Evolutionary conservation across 306 rosid genomes (phyloP), one percentile per base, ranked within the genome.

Genomic region (Ormosia semicastrata): DNA sequence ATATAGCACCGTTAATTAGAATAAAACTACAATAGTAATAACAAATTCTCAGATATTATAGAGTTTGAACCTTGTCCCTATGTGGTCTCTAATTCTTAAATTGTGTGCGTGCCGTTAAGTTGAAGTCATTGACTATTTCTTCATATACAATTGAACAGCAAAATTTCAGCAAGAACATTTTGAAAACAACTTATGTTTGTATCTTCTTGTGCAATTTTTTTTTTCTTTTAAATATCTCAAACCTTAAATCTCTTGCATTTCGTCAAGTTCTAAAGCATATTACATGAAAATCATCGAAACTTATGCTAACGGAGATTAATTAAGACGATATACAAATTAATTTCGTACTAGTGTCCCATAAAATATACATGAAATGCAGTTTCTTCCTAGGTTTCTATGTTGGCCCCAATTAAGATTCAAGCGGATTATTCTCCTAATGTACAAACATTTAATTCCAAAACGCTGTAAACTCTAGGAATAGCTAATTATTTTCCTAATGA

Each of bases 371-470:
- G 10, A 70, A 72, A 79, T 65, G 57, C 17, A 53, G 30, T 67
- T 83, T 67, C 67, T 59, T 59, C 84, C 32, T 74, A 66, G 84
- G 66, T 81, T 84, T 84, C 80, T 68, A 84, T 24, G 90, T 54
- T 54, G 56, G 18, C 18, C 58, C 12, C 17, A 56, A 11, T 47
- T 46, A 47, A 24, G 46, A 70, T 78, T 73, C 40, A 36, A 73
- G 17, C 0, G 34, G 57, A 40, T 18, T 47, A 39, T 63, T 60
- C 43, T 3, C 33, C 85, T 59, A 59, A 41, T 41, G 44, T 46
- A 49, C 79, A 68, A 68, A 32, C 46, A 32, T 12, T 24, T 34
- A 80, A 71, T 50, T 76, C 69, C 80, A 75, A 76, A 34, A 74
- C 13, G 33, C 36, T 5, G 46, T 18, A 54, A 60, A 14, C 36